Conservation (phyloP, 352 stramenopile species). For the Globisporangium orthogonon region DNA sequence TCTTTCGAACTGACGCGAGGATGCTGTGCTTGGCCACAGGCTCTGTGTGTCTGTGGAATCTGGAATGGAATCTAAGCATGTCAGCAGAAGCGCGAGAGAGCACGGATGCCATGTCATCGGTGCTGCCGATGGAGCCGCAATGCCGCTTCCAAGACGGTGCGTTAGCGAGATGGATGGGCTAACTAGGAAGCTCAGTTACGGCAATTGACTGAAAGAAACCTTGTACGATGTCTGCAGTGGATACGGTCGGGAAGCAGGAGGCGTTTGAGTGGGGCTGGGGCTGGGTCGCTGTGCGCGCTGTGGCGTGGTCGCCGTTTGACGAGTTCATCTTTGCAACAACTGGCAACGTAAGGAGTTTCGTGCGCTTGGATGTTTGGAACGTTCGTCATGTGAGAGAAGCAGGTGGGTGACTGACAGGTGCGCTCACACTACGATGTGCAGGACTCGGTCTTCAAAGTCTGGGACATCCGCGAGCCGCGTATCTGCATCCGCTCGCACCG, state of each 20-base stretch:
- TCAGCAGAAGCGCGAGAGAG: slow-evolving; percentile 1
- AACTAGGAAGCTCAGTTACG: neutral
- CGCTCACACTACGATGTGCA: slow-evolving; percentile 10
- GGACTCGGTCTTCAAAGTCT: slow-evolving; percentile 82
- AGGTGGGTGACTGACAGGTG: too few species aligned
- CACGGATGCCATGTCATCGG: neutral
- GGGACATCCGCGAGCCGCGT: slow-evolving; percentile 76
- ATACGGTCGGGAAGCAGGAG: slow-evolving; percentile 78
- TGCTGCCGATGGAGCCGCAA: slow-evolving; percentile 51
- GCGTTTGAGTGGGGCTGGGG: slow-evolving; percentile 77
- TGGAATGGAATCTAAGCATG: slow-evolving; percentile 25
- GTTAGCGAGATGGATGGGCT: neutral
- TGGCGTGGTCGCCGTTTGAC: slow-evolving; percentile 79
- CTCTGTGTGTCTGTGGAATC: slow-evolving; percentile 74
- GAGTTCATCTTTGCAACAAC: slow-evolving; percentile 80
- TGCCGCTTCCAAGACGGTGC: slow-evolving; percentile 76
- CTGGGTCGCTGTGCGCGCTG: slow-evolving; percentile 73
- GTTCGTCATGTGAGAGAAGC: neutral
- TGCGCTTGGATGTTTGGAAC: neutral
- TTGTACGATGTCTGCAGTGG: slow-evolving; percentile 27
- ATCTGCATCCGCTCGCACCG: slow-evolving; percentile 74
- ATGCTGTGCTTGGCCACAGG: slow-evolving; percentile 21
- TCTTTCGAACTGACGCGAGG: neutral
- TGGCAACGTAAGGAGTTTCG: slow-evolving; percentile 52
- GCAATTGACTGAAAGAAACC: neutral